A percentile compares a stretch with the other conserved stretches of the same genome.
Evolutionary conservation across 2,329 filamentous ascomycete species (phyloP).

Genomic region (Ramularia endophylla): DNA sequence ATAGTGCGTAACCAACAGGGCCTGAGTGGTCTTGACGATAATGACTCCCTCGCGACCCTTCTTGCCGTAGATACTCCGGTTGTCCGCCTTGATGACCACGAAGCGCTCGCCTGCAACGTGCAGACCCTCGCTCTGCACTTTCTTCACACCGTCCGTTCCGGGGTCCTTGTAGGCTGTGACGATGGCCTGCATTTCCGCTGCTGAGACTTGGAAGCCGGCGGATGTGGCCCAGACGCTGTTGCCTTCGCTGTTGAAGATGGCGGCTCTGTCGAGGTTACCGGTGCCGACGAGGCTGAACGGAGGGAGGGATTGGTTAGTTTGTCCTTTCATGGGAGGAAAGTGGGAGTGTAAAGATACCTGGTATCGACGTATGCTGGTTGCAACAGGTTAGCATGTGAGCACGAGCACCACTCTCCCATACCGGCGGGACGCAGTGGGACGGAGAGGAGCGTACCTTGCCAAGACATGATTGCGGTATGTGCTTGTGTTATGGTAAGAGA

Average conservation of each 20-base stretch:
- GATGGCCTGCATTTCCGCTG: conserved; percentile 51
- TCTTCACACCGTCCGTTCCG: conserved; percentile 51
- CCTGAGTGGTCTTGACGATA: conserved; percentile 80
- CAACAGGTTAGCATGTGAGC: conserved; percentile 8
- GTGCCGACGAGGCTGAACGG: conserved; percentile 71
- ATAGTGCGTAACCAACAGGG: conserved; percentile 86
- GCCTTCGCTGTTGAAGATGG: conserved; percentile 75
- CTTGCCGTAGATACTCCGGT: conserved; percentile 76
- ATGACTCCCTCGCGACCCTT: conserved; percentile 77
- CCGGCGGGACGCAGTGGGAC: conserved; percentile 8
- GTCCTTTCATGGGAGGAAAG: conserved; percentile 13
- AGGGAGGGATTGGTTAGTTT: conserved; percentile 8
- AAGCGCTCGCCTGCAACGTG: conserved; percentile 72
- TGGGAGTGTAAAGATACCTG: conserved; percentile 42
- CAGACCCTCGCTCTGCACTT: conserved; percentile 66
- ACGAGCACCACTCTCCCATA: background rate
- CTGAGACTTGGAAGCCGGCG: conserved; percentile 64
- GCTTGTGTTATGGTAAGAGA: conserved; percentile 5
- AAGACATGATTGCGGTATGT: conserved; percentile 54
- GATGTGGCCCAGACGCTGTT: conserved; percentile 74
- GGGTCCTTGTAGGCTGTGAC: conserved; percentile 49
- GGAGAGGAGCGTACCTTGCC: conserved; percentile 56
- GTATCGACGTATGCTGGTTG: conserved; percentile 54
- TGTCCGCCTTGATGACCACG: conserved; percentile 69
- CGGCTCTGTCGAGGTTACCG: conserved; percentile 74